Evolutionary conservation across 2,329 filamentous ascomycete genomes (phyloP).

Genomic region (Pseudocercospora cruenta): DNA sequence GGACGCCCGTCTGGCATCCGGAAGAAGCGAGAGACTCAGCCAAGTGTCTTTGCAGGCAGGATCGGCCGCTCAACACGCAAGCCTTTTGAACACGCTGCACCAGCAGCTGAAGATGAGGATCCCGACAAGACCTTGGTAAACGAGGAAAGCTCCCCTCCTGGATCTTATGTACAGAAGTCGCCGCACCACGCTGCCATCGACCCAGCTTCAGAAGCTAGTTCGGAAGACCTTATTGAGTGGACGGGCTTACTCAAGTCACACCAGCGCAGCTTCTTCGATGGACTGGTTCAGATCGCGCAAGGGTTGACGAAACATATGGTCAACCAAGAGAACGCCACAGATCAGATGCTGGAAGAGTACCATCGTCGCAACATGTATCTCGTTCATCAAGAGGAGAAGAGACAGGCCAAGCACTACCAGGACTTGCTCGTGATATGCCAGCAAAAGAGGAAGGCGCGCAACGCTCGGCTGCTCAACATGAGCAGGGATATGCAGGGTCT

Average conservation of each 20-base stretch:
- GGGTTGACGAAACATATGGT: conserved; percentile 51
- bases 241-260: conserved; percentile 43
- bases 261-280: conserved; percentile 44
- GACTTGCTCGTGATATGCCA: conserved; percentile 34
- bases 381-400: conserved; percentile 47
- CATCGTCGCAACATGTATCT: conserved; percentile 48
- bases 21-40: not conserved
- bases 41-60: not conserved
- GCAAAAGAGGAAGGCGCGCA: conserved; percentile 14
- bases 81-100: not conserved
- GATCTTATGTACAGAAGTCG: not conserved
- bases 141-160: not conserved
- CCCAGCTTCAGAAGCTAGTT: not conserved
- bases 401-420: conserved; percentile 45
- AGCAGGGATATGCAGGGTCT: not conserved
- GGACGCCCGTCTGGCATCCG: not conserved
- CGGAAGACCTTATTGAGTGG: conserved; percentile 41
- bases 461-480: not conserved
- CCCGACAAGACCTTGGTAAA: conserved; percentile 15
- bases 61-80: not conserved
- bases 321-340: conserved; percentile 50
- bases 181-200: not conserved
- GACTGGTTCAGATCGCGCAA: conserved; percentile 45
- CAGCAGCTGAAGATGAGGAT: conserved; percentile 11
- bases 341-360: conserved; percentile 50